A percentile compares a stretch with the other conserved stretches of the same genome.
Evolutionary conservation across 2,329 filamentous ascomycete species (phyloP).

Genomic region (Ophiostoma perfectum): DNA sequence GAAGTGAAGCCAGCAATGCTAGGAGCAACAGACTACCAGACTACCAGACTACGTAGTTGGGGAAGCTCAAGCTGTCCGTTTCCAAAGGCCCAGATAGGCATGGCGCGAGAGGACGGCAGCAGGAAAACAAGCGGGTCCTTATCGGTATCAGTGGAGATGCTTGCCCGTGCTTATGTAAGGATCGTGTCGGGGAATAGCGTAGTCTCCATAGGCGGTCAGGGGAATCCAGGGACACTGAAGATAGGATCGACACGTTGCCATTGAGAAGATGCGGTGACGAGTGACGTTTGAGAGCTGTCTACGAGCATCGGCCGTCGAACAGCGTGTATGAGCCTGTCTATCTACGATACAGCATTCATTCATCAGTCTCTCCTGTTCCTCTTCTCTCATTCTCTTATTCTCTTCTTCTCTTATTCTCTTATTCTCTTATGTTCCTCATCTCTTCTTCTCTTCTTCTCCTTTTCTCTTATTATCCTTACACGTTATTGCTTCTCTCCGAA

Average conservation of each 20-base stretch:
- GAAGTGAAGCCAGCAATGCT: constrained; percentile 8
- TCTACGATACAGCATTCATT: too few relatives aligned
- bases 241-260: too few relatives aligned
- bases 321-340: too few relatives aligned
- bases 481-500: not conserved
- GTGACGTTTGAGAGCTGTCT: too few relatives aligned
- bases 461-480: not conserved
- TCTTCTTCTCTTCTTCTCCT: too few relatives aligned
- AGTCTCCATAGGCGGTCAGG: not conserved
- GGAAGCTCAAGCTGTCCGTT: constrained; percentile 31
- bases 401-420: too few relatives aligned
- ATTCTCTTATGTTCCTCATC: too few relatives aligned
- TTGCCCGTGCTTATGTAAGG: not conserved
- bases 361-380: too few relatives aligned
- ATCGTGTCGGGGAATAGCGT: too few relatives aligned
- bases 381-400: too few relatives aligned
- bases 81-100: constrained; percentile 23
- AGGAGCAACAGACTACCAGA: not conserved
- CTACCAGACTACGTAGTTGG: constrained; percentile 6
- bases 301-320: too few relatives aligned
- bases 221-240: not conserved
- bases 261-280: too few relatives aligned
- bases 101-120: constrained; percentile 10
- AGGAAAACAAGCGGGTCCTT: constrained; percentile 11
- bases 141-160: not conserved